phyloP scores from a whole-genome alignment of 148 eudicot species.

The Amaranthus palmeri region DNA sequence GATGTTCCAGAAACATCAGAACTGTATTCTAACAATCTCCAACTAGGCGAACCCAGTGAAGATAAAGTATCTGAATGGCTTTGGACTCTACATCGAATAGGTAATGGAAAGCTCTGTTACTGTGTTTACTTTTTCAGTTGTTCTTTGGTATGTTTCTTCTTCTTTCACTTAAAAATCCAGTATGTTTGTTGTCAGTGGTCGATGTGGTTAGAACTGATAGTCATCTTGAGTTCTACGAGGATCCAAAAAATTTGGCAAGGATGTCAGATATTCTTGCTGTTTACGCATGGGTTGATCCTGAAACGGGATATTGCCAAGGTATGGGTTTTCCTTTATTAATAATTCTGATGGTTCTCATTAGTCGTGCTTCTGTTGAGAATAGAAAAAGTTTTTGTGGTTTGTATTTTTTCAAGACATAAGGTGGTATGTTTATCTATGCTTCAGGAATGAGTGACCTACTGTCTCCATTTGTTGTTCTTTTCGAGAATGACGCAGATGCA shows the following conservation, averaged over 20 bases:
- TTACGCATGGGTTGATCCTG: constrained; percentile 99
- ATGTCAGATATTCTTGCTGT: constrained; percentile 99
- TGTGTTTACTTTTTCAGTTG: neutral
- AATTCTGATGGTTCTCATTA: constrained; percentile 5
- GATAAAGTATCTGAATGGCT: constrained; percentile 96
- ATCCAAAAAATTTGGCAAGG: constrained; percentile 85
- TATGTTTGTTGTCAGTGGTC: constrained; percentile 58
- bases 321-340: constrained; percentile 15
- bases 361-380: neutral
- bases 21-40: constrained; percentile 36
- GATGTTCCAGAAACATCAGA: constrained; percentile 54
- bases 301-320: constrained; percentile 99
- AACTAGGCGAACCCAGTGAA: constrained; percentile 39
- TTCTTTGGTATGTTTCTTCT: neutral
- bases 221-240: constrained; percentile 88
- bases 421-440: constrained; percentile 19
- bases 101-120: constrained; percentile 26
- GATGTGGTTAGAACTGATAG: constrained; percentile 97
- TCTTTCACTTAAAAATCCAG: constrained; percentile 6
- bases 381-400: neutral
- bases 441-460: constrained; percentile 96
- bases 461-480: constrained; percentile 92
- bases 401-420: neutral
- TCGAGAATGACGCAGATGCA: constrained; percentile 98
- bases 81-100: constrained; percentile 94